Base-by-base conservation (phyloP, 805 yeast species). In the Candida ortonii region DNA sequence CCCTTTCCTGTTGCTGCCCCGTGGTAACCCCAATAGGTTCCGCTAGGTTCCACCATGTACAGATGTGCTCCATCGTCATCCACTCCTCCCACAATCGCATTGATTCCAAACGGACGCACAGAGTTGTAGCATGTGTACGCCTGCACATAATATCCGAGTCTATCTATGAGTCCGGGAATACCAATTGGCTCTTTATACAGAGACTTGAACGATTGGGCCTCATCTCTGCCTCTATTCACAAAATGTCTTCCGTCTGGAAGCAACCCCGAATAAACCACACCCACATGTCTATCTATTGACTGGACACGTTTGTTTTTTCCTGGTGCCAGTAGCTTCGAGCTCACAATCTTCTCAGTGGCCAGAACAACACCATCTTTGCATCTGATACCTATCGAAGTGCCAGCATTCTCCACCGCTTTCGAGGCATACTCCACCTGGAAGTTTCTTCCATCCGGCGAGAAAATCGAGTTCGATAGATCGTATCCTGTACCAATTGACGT, bases 1-100 rank as follows among this genome's bases (percentile, higher is more conserved):
- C 99, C 99, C 61, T 90, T 93, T 45, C 99, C 99, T 4, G 97
- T 78, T 12, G 99, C 98, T 24, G 96, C 95, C 42, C 96, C 98
- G 36, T 76, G 72, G 65, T 93, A 93, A 33, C 99, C 99, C 97
- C 98, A 94, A 56, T 81, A 87, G 1, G 87, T 70, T 43, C 99
- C 99, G 59, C 94, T 84, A 50, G 99, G 98, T 61, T 93, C 99
- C 39, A 93, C 71, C 97, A 90, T 93, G 65, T 83, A 90, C 51
- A 93, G 73, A 60, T 90, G 97, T 16, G 62, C 46, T 9, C 97
- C 97, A 41, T 84, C 76, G 26, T 77, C 81, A 58, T 90, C 97
- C 30, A 85, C 77, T 47, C 98, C 98, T 33, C 97, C 98, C 29
- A 93, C 74, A 44, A 93, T 89, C 8, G 96, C 79, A 36, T 87